phyloP scores from a whole-genome alignment of 768 basidiomycete genomes.

The Phanerochaete sordida region DNA sequence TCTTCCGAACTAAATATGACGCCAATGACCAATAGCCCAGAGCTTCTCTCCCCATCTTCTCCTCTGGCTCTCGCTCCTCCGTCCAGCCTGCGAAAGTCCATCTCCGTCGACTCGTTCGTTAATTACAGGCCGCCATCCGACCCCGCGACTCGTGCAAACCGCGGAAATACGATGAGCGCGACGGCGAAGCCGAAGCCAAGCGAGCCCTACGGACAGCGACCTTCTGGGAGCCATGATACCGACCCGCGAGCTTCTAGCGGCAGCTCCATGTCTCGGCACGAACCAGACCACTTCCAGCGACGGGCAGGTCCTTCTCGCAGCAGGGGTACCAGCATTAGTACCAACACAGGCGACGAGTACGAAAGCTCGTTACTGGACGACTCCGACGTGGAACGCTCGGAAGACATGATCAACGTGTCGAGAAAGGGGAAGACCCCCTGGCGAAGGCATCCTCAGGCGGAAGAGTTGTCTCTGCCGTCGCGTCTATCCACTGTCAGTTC shows the following conservation, averaged over 20 bases:
- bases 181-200: background rate
- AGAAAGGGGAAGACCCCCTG: conserved; percentile 27
- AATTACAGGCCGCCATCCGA: conserved; percentile 22
- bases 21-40: conserved; percentile 22
- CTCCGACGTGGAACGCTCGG: conserved; percentile 25
- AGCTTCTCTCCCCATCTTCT: conserved; percentile 20
- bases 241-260: conserved; percentile 13
- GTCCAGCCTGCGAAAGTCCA: conserved; percentile 60
- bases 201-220: background rate
- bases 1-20: conserved; percentile 17
- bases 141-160: conserved; percentile 4
- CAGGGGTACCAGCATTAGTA: conserved; percentile 55
- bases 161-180: conserved; percentile 11
- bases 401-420: conserved; percentile 17
- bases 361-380: conserved; percentile 30
- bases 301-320: conserved; percentile 36
- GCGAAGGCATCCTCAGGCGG: conserved; percentile 18
- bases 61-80: conserved; percentile 30
- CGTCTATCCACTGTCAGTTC: conserved; percentile 22
- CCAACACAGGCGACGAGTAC: conserved; percentile 39
- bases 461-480: conserved; percentile 29
- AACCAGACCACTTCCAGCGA: conserved; percentile 25
- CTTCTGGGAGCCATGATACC: background rate
- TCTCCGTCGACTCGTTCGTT: conserved; percentile 77
- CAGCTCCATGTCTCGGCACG: conserved; percentile 18